phyloP scores from a whole-genome alignment of 1,139 yeast genomes.

The Debaryomyces psychrophilus region DNA sequence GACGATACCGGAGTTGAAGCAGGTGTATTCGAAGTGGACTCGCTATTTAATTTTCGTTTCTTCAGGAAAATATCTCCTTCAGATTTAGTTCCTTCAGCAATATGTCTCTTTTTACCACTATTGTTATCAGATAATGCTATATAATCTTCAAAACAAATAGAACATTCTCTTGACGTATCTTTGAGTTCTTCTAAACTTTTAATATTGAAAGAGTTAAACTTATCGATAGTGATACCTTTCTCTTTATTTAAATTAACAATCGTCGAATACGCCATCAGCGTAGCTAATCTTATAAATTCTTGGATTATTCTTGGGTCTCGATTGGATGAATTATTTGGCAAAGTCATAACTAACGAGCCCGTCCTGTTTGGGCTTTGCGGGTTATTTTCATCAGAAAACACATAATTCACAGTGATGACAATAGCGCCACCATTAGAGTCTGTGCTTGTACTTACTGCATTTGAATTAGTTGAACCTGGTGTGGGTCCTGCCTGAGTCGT shows the following conservation, averaged over 20 bases:
- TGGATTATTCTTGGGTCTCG: slow-evolving; percentile 56
- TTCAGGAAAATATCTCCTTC: slow-evolving; percentile 23
- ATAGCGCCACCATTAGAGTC: slow-evolving; percentile 29
- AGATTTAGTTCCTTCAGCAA: slow-evolving; percentile 17
- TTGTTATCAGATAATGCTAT: slow-evolving; percentile 15
- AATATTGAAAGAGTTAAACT: slow-evolving; percentile 53
- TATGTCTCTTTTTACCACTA: slow-evolving; percentile 11
- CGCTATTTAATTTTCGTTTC: slow-evolving; percentile 13
- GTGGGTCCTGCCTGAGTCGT: slow-evolving; percentile 1
- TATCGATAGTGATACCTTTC: slow-evolving; percentile 54
- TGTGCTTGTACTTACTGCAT: slow-evolving; percentile 1
- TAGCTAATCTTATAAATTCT: slow-evolving; percentile 65
- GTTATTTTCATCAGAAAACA: slow-evolving; percentile 46
- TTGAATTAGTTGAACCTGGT: slow-evolving; percentile 6
- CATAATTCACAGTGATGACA: slow-evolving; percentile 49
- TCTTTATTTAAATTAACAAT: slow-evolving; percentile 49
- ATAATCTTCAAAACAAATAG: slow-evolving; percentile 69
- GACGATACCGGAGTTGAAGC: neutral
- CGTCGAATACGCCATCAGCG: slow-evolving; percentile 68
- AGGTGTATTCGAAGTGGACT: slow-evolving; percentile 1
- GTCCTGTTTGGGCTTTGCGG: slow-evolving; percentile 48
- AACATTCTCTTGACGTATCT: slow-evolving; percentile 45
- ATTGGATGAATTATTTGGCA: slow-evolving; percentile 65
- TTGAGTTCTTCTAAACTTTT: slow-evolving; percentile 31
- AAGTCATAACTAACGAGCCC: slow-evolving; percentile 61